Evolutionary conservation across 148 eudicot genomes (phyloP).

Genomic region (Cornus kousa): DNA sequence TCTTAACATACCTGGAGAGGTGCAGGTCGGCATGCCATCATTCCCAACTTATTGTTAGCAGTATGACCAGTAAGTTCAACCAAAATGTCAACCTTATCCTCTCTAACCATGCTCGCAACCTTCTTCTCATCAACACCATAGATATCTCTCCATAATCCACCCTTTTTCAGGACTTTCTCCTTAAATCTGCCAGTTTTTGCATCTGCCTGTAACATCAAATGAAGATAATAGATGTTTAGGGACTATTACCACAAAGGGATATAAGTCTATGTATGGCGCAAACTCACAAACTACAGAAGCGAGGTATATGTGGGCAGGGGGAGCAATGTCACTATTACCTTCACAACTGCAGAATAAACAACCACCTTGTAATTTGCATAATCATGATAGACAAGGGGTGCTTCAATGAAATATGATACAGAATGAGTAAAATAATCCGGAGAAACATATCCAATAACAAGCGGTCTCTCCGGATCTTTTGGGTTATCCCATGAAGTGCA

Average conservation of each 20-base stretch:
- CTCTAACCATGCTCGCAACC: conserved; percentile 91
- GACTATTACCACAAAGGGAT: conserved; percentile 9
- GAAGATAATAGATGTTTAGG: conserved; percentile 13
- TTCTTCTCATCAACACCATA: conserved; percentile 96
- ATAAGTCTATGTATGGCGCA: not conserved
- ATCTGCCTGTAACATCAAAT: conserved; percentile 70
- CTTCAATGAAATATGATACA: conserved; percentile 95
- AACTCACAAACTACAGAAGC: not conserved
- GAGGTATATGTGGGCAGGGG: not conserved
- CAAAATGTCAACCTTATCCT: conserved; percentile 92
- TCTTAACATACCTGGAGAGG: conserved; percentile 74
- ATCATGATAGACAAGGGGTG: conserved; percentile 85
- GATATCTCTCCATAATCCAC: conserved; percentile 96
- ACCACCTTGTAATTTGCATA: conserved; percentile 75
- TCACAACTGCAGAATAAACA: conserved; percentile 92
- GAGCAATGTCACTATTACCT: conserved; percentile 47
- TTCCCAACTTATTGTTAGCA: conserved; percentile 95
- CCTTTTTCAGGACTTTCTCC: conserved; percentile 79
- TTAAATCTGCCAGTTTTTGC: conserved; percentile 91
- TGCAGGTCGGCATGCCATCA: conserved; percentile 98
- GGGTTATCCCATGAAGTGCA: conserved; percentile 90
- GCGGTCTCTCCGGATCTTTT: conserved; percentile 81
- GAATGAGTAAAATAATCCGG: conserved; percentile 99
- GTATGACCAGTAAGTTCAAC: conserved; percentile 99
- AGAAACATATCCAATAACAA: conserved; percentile 91